Percentiles rank a stretch among this genome's conserved stretches.
Conservation (phyloP, 306 rosid genomes). For the Rubus idaeus region DNA sequence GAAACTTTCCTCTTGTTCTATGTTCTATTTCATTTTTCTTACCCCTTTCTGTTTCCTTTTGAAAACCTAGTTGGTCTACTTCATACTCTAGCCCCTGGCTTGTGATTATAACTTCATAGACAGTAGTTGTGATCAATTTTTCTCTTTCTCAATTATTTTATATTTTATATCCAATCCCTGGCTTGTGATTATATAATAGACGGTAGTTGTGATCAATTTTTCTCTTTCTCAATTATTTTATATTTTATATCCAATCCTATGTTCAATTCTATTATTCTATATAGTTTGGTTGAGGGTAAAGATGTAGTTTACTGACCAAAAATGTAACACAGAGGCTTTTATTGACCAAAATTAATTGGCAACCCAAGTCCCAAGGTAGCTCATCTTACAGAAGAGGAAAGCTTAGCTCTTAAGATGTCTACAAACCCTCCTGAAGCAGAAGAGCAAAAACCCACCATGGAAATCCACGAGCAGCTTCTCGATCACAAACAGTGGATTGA, state of each 20-base stretch:
- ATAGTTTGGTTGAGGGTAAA: no score
- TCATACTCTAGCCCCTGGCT: not conserved
- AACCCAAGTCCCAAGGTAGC: no score
- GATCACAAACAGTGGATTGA: not conserved
- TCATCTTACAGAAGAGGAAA: not conserved
- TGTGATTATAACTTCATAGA: slow-evolving; percentile 4
- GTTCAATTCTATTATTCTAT: no score
- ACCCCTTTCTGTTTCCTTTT: not conserved
- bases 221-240: no score
- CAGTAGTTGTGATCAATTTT: no score
- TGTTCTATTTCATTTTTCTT: not conserved
- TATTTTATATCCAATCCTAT: no score
- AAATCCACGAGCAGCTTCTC: not conserved
- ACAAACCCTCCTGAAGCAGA: not conserved
- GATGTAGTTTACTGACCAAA: not conserved
- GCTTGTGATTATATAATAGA: not conserved
- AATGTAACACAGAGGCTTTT: not conserved
- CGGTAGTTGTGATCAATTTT: no score
- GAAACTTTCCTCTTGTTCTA: not conserved
- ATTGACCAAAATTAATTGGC: not conserved
- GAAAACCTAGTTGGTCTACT: not conserved
- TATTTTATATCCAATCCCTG: not conserved
- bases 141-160: no score
- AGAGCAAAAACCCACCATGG: not conserved
- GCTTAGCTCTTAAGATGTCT: not conserved